Evolutionary conservation across 2,329 filamentous ascomycete genomes (phyloP).

Genomic region (Aspergillus awamori): DNA sequence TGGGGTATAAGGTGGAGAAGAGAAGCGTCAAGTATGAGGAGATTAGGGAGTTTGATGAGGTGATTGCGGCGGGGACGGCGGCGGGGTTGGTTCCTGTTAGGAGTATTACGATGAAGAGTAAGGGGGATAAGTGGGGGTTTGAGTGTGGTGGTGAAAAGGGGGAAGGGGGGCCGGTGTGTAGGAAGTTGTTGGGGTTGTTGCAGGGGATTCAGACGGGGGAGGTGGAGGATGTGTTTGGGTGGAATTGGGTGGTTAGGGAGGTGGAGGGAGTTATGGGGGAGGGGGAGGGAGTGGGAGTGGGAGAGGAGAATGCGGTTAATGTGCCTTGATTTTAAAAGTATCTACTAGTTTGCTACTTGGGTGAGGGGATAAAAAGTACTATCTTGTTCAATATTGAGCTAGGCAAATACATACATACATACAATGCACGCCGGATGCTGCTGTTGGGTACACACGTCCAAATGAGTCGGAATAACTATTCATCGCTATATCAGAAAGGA

Average conservation of each 20-base stretch:
- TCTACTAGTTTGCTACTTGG: no score
- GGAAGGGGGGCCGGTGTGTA: slow-evolving; percentile 67
- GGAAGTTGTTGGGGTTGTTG: slow-evolving; percentile 72
- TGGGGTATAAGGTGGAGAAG: slow-evolving; percentile 83
- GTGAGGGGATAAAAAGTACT: no score
- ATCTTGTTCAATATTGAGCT: no score
- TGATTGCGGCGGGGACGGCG: slow-evolving; percentile 90
- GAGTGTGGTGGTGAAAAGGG: slow-evolving; percentile 44
- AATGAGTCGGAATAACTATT: no score
- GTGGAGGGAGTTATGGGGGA: slow-evolving; percentile 26
- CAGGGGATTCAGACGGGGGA: slow-evolving; percentile 86
- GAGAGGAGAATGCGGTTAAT: slow-evolving; percentile 28
- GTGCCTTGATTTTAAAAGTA: slow-evolving; percentile 26
- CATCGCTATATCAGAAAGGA: no score
- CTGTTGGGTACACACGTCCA: no score
- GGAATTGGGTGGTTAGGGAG: slow-evolving; percentile 56
- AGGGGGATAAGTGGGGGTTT: slow-evolving; percentile 59
- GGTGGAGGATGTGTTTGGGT: slow-evolving; percentile 74
- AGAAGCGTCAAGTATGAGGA: slow-evolving; percentile 66
- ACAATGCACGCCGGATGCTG: no score
- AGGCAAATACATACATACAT: no score
- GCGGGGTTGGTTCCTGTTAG: slow-evolving; percentile 89
- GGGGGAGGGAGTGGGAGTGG: slow-evolving; percentile 27
- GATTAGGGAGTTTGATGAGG: slow-evolving; percentile 68
- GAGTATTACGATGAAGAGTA: slow-evolving; percentile 75